Evolutionary conservation across 73 alveolate species (phyloP).

Genomic region (Blepharisma japonicum): DNA sequence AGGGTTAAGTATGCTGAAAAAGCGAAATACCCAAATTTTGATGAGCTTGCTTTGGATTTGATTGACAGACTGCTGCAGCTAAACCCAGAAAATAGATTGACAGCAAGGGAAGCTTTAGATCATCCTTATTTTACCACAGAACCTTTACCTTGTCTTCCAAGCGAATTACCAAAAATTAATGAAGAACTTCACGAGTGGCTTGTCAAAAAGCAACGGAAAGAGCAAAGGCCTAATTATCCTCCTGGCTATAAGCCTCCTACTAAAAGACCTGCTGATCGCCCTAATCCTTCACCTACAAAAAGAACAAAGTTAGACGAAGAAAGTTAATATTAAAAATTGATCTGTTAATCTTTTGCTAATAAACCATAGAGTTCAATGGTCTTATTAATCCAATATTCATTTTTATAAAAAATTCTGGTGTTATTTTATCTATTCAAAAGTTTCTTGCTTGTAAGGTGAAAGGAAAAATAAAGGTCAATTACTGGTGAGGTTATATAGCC

Average conservation of each 20-base stretch:
- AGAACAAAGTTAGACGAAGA: background rate
- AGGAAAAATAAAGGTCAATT: too few species aligned
- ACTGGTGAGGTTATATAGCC: too few species aligned
- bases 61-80: constrained; percentile 74
- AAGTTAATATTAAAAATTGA: too few species aligned
- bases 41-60: constrained; percentile 70
- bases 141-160: constrained; percentile 59
- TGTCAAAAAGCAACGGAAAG: constrained; percentile 81
- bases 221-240: constrained; percentile 27
- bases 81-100: constrained; percentile 87
- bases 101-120: constrained; percentile 84
- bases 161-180: constrained; percentile 70
- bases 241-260: background rate
- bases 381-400: too few species aligned
- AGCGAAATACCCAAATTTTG: constrained; percentile 46
- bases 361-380: too few species aligned
- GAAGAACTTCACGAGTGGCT: constrained; percentile 91
- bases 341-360: too few species aligned
- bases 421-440: too few species aligned
- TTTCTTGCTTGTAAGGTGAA: too few species aligned
- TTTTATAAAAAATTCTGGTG: too few species aligned
- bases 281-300: background rate
- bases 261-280: constrained; percentile 17
- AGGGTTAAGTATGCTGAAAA: constrained; percentile 63
- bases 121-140: constrained; percentile 84